Conservation (phyloP, 2,329 filamentous ascomycete genomes). For the Xylaria hypoxylon region DNA sequence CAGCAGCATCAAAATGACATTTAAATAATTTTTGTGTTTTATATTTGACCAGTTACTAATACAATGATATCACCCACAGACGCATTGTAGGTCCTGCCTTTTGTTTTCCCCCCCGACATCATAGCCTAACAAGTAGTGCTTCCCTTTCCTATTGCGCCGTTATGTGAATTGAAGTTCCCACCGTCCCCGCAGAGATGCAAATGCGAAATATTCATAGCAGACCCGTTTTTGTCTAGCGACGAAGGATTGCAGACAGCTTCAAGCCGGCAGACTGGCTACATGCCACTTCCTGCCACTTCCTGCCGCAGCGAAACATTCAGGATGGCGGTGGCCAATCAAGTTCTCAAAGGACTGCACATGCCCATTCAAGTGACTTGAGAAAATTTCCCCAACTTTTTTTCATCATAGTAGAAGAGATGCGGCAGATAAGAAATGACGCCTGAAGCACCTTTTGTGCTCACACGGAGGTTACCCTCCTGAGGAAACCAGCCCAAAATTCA, state of each 20-base stretch:
- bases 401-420: conserved; percentile 23
- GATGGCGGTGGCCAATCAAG: conserved; percentile 35
- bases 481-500: conserved; percentile 24
- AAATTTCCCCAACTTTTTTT: conserved; percentile 24
- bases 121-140: conserved; percentile 49
- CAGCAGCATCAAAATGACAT: not conserved
- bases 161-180: conserved; percentile 46
- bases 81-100: conserved; percentile 36
- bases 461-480: conserved; percentile 11
- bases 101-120: conserved; percentile 44
- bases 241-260: conserved; percentile 33
- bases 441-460: conserved; percentile 24
- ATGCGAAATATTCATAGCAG: conserved; percentile 41
- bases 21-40: conserved; percentile 32
- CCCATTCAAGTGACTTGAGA: conserved; percentile 26
- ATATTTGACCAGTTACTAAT: conserved; percentile 43
- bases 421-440: conserved; percentile 29
- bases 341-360: conserved; percentile 34
- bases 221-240: conserved; percentile 46
- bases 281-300: conserved; percentile 29
- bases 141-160: conserved; percentile 46
- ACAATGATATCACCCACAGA: conserved; percentile 42
- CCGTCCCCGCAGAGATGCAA: conserved; percentile 46
- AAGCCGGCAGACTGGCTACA: conserved; percentile 24
- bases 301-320: conserved; percentile 37